Percentiles rank a stretch among this genome's conserved stretches.
Conservation (phyloP, 305 asterid genomes). For the Plantago rigida region DNA sequence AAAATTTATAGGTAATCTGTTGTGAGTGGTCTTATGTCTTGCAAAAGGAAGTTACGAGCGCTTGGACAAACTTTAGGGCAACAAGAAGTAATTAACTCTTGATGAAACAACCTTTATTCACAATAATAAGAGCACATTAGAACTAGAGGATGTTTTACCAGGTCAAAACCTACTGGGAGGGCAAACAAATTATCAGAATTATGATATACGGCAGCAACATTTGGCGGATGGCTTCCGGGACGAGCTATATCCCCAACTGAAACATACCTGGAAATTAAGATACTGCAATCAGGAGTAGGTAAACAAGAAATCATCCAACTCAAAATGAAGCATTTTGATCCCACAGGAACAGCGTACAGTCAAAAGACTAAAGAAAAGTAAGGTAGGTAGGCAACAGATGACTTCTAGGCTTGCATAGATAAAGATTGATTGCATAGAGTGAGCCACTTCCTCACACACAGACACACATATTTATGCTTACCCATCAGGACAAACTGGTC, state of each 20-base stretch:
- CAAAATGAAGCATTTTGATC: neutral
- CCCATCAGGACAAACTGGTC: conserved; percentile 90
- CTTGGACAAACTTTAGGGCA: too few relatives aligned
- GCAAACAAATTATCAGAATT: conserved; percentile 47
- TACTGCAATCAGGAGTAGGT: neutral
- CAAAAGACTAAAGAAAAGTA: too few relatives aligned
- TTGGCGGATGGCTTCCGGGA: conserved; percentile 80
- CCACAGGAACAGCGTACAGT: too few relatives aligned
- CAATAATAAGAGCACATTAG: conserved; percentile 3
- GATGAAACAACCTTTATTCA: neutral
- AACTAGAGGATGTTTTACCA: conserved; percentile 41
- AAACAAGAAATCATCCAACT: neutral
- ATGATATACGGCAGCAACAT: conserved; percentile 68
- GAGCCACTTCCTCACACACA: too few relatives aligned
- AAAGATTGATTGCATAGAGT: too few relatives aligned
- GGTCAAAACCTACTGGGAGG: conserved; percentile 81
- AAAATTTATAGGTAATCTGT: too few relatives aligned
- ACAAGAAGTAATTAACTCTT: neutral
- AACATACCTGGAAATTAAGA: conserved; percentile 53
- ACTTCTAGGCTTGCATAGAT: too few relatives aligned
- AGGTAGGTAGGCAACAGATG: too few relatives aligned
- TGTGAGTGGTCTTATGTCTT: too few relatives aligned
- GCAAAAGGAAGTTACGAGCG: too few relatives aligned
- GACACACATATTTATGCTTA: conserved; percentile 24
- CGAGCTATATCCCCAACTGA: conserved; percentile 87